Evolutionary conservation across 2,329 filamentous ascomycete species (phyloP).

Genomic region (Clonostachys rhizophaga): DNA sequence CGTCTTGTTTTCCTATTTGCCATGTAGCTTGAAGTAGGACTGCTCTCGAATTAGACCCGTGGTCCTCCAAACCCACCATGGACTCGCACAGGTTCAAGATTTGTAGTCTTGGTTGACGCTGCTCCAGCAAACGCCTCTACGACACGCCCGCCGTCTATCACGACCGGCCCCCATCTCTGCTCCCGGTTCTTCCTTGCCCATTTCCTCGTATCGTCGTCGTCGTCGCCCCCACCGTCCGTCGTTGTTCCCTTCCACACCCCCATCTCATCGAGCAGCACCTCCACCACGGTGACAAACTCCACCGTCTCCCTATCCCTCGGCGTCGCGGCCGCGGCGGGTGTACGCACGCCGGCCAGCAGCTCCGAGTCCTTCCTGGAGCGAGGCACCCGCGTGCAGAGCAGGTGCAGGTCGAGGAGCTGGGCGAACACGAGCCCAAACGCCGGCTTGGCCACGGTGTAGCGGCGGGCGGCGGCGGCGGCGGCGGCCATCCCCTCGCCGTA

Average conservation of each 20-base stretch:
- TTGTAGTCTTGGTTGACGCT: conserved; percentile 4
- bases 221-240: conserved; percentile 3
- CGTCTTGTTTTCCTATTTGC: no score
- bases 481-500: neutral
- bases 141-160: conserved; percentile 30
- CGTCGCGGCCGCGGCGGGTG: conserved; percentile 3
- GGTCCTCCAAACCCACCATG: conserved; percentile 26
- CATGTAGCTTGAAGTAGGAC: neutral
- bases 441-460: conserved; percentile 33
- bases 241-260: conserved; percentile 33
- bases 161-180: conserved; percentile 48
- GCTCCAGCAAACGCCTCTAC: conserved; percentile 26
- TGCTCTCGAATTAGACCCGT: conserved; percentile 49
- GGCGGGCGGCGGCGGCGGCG: conserved; percentile 2
- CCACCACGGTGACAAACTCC: conserved; percentile 35
- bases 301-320: conserved; percentile 5
- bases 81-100: conserved; percentile 12
- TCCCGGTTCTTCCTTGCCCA: conserved; percentile 30
- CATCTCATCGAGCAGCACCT: conserved; percentile 46
- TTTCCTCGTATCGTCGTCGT: neutral
- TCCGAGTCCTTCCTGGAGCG: conserved; percentile 32
- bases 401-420: conserved; percentile 48
- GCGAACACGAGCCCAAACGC: conserved; percentile 50
- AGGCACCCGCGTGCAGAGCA: conserved; percentile 43
- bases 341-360: conserved; percentile 9